A percentile compares a stretch with the other conserved stretches of the same genome.
phyloP scores from a whole-genome alignment of 371 early-diverging fungal genomes.

The Rhizopus delemar region DNA sequence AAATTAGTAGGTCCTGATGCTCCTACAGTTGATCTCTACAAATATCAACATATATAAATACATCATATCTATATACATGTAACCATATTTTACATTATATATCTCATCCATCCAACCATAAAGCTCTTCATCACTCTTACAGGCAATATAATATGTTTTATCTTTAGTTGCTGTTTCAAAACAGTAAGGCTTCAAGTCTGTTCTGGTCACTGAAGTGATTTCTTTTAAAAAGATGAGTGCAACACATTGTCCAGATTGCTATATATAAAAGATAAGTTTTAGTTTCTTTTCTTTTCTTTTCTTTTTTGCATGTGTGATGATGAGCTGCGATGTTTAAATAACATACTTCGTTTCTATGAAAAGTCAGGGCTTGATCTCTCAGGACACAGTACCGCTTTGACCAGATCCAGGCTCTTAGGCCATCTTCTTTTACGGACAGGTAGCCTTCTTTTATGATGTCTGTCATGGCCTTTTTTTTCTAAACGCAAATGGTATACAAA shows the following conservation, averaged over 20 bases:
- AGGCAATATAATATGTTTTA: slow-evolving; percentile 83
- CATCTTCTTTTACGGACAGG: slow-evolving; percentile 86
- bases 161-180: slow-evolving; percentile 91
- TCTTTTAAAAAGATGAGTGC: slow-evolving; percentile 92
- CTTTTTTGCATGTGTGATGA: background rate
- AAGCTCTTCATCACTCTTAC: slow-evolving; percentile 94
- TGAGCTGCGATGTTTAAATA: background rate
- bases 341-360: slow-evolving; percentile 92
- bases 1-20: slow-evolving; percentile 94
- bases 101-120: slow-evolving; percentile 98
- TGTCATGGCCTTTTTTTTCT: slow-evolving; percentile 32
- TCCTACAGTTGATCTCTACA: slow-evolving; percentile 57
- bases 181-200: slow-evolving; percentile 87
- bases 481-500: background rate
- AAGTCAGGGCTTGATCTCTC: slow-evolving; percentile 87
- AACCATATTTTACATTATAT: slow-evolving; percentile 63
- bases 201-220: slow-evolving; percentile 80
- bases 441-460: slow-evolving; percentile 83
- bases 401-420: slow-evolving; percentile 89
- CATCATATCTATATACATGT: background rate
- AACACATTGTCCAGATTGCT: slow-evolving; percentile 59
- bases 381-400: slow-evolving; percentile 89
- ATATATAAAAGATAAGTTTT: slow-evolving; percentile 2
- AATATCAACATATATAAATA: no score
- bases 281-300: no score